phyloP scores from a whole-genome alignment of 176 grass and related monocot genomes.

The Triticum turgidum region DNA sequence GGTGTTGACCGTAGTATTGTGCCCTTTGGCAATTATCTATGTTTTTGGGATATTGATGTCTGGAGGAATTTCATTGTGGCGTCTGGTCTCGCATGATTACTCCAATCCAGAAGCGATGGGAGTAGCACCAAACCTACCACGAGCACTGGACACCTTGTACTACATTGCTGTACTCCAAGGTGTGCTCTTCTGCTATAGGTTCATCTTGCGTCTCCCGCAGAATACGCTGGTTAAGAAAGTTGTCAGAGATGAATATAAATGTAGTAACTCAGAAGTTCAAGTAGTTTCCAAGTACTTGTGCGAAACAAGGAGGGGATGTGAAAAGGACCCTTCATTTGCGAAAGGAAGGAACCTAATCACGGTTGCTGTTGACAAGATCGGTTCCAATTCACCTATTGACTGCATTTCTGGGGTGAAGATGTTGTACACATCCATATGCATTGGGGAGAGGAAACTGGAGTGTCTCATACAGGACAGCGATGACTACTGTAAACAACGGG shows the following conservation, averaged over 20 bases:
- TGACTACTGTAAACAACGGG: no score
- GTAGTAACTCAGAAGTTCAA: neutral
- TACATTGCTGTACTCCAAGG: neutral
- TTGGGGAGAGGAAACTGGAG: neutral
- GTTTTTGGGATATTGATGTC: neutral
- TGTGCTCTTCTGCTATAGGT: neutral
- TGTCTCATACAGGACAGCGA: no score
- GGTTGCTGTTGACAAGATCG: neutral
- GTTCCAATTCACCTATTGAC: neutral
- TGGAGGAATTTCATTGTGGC: neutral
- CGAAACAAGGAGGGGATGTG: neutral
- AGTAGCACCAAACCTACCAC: neutral
- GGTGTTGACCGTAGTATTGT: neutral
- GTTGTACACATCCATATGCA: neutral
- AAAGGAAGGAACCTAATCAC: neutral
- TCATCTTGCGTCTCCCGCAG: neutral
- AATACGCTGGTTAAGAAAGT: neutral
- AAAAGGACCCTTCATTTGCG: neutral
- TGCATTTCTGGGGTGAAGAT: neutral
- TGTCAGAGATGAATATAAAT: neutral
- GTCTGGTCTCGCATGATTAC: neutral
- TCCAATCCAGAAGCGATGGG: rapidly evolving
- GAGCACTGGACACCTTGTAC: neutral
- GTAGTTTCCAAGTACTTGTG: neutral
- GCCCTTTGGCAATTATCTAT: neutral